phyloP scores from a whole-genome alignment of 2,329 filamentous ascomycete species.

The Ceratocystis cubensis region DNA sequence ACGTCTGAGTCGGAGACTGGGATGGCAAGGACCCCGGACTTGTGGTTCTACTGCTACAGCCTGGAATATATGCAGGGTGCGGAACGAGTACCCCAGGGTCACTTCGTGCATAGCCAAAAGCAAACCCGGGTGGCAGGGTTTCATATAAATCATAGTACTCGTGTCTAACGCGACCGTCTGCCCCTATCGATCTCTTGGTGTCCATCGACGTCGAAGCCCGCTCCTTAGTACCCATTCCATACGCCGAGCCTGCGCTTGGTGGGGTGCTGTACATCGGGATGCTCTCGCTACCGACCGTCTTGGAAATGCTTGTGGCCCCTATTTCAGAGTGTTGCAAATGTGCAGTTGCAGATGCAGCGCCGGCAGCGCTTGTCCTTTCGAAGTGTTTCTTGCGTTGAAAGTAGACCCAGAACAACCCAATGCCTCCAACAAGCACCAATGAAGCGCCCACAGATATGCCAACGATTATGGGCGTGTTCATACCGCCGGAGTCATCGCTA shows the following conservation, averaged over 20 bases:
- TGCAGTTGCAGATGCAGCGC: not conserved
- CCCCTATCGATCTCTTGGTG: not conserved
- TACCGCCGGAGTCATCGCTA: conserved; percentile 27
- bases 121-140: not conserved
- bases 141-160: not conserved
- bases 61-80: conserved; percentile 38
- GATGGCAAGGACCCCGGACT: conserved; percentile 21
- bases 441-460: conserved; percentile 40
- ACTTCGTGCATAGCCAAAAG: not conserved
- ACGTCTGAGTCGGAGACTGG: conserved; percentile 6
- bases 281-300: not conserved
- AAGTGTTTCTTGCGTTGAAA: conserved; percentile 33
- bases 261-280: conserved; percentile 2
- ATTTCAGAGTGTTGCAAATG: not conserved
- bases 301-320: not conserved
- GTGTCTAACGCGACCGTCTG: not conserved
- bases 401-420: conserved; percentile 37
- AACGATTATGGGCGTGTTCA: conserved; percentile 39
- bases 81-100: conserved; percentile 27
- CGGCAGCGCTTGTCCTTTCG: conserved; percentile 15
- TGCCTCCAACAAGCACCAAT: conserved; percentile 32
- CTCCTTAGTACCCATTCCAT: conserved; percentile 12
- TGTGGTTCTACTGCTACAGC: conserved; percentile 26
- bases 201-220: conserved; percentile 2
- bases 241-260: not conserved